Percentiles rank a stretch among this genome's conserved stretches.
These are phyloP conservation scores for Dothidotthia symphoricarpi DNA, from an alignment of 2,329 filamentous ascomycete species.

Conservation along the genomic window DNA sequence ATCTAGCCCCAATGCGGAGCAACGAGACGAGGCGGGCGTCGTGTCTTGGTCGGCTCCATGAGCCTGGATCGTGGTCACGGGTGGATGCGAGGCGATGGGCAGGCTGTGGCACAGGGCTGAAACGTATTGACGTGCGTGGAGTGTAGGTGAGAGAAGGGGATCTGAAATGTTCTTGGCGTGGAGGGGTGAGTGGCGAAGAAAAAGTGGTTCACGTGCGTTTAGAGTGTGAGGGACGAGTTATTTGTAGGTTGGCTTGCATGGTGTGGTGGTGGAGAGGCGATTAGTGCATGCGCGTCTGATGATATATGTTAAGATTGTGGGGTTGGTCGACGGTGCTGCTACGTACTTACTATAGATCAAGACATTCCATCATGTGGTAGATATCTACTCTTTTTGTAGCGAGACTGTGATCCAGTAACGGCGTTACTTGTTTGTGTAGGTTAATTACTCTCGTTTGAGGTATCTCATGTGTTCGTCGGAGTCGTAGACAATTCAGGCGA, in stretches of 20 bases:
- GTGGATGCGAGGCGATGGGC: conserved; percentile 3
- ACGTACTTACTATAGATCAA: too few species aligned
- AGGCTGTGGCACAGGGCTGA: conserved; percentile 14
- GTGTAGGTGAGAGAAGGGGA: conserved; percentile 1
- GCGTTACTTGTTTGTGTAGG: too few species aligned
- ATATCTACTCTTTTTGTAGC: too few species aligned
- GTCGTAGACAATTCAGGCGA: too few species aligned
- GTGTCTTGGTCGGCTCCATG: conserved; percentile 9
- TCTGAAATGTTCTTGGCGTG: conserved; percentile 2
- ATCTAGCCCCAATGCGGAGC: conserved; percentile 4
- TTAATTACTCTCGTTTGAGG: too few species aligned
- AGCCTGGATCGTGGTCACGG: conserved; percentile 16
- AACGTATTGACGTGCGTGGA: conserved; percentile 14
- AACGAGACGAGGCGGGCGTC: conserved; percentile 4
- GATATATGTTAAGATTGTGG: too few species aligned
- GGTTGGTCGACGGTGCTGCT: too few species aligned
- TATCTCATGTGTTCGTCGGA: too few species aligned
- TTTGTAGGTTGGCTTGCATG: conserved; percentile 5
- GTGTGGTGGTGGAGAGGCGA: background rate
- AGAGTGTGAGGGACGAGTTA: background rate
- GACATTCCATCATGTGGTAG: too few species aligned
- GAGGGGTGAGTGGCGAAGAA: background rate
- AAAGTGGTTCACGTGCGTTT: too few species aligned
- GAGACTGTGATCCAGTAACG: too few species aligned
- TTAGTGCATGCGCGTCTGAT: too few species aligned